Base-by-base conservation (phyloP, 2,329 filamentous ascomycete species). In the Neofusicoccum cordaticola region DNA sequence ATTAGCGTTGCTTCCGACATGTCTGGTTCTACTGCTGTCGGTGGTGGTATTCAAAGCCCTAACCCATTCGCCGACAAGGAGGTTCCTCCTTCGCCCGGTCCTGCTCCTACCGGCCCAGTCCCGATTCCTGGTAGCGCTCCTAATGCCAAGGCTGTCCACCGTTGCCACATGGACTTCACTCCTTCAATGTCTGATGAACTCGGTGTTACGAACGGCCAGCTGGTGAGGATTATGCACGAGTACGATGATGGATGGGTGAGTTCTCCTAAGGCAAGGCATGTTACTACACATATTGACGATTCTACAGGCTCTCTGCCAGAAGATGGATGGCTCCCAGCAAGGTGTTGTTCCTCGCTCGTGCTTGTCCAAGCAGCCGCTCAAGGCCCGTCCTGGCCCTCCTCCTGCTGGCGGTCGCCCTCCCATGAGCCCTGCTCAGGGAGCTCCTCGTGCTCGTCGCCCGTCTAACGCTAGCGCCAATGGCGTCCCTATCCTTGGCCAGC, bases 171-270 rank as follows among this genome's bases (percentile, higher is more conserved):
- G 70, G 93, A 97, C 77, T 99, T 98, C 78, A 90, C 88, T 76
- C 93, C 95, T 31, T 94, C 91, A 3, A 89, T 98, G 84, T 90
- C 92, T 5, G 95, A 99, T 74, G 95, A 99, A 79, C 83, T 99
- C 73, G 90, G 88, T 67, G 84, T 99, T 50, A 85, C 83, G 67
- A 86, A 89, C 65, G 95, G 95, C 61, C 89, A 96, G 67, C 83
- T 99, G 56, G 92, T 98, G 58, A 87, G 94, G 68, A 82, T 99
- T 68, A 83, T 98, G 61, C 94, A 98, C 74, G 93, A 97, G 79
- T 99, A 98, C 72, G 95, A 99, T 74, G 95, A 99, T 79, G 95
- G 95, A 72, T 99, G 95, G 95, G 91, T 94, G 85, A 85, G 90
- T 84, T 37, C 11, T 4, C 4, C 19, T 15, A 64, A 47, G 39